A percentile compares a stretch with the other conserved stretches of the same genome.
Conservation (phyloP, 306 rosid species). For the Sicyos edulis region DNA sequence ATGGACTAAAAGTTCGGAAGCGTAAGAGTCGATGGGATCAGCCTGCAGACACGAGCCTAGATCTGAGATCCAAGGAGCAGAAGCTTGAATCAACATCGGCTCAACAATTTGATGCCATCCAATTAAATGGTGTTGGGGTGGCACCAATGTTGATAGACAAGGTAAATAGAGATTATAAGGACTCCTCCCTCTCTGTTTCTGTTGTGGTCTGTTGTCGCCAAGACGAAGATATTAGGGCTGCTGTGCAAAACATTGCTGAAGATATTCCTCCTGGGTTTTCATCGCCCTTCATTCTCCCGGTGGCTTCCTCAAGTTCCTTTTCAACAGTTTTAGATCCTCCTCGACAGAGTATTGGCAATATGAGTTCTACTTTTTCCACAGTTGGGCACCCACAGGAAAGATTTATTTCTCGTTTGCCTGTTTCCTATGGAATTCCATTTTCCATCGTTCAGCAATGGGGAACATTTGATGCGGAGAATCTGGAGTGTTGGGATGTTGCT, state of each 20-base stretch:
- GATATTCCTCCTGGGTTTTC: constrained; percentile 97
- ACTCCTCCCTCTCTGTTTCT: constrained; percentile 19
- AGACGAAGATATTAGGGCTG: constrained; percentile 35
- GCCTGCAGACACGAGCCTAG: constrained; percentile 52
- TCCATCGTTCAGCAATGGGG: constrained; percentile 59
- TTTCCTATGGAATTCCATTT: constrained; percentile 77
- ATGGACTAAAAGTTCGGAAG: constrained; percentile 53
- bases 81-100: constrained; percentile 26
- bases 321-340: constrained; percentile 30
- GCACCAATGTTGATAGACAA: constrained; percentile 13
- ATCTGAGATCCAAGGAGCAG: constrained; percentile 38
- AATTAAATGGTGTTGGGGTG: constrained; percentile 20
- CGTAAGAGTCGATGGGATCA: constrained; percentile 99
- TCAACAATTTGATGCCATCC: constrained; percentile 26
- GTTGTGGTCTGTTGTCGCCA: constrained; percentile 24
- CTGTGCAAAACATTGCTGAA: constrained; percentile 39
- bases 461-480: constrained; percentile 43
- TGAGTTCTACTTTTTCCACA: constrained; percentile 31
- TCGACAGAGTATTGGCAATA: constrained; percentile 29
- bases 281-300: constrained; percentile 33
- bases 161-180: constrained; percentile 20
- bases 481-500: constrained; percentile 62
- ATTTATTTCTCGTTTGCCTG: constrained; percentile 59
- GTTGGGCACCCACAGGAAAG: constrained; percentile 71
- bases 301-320: constrained; percentile 32